phyloP scores from a whole-genome alignment of 805 yeast genomes.

The Candida ficus region DNA sequence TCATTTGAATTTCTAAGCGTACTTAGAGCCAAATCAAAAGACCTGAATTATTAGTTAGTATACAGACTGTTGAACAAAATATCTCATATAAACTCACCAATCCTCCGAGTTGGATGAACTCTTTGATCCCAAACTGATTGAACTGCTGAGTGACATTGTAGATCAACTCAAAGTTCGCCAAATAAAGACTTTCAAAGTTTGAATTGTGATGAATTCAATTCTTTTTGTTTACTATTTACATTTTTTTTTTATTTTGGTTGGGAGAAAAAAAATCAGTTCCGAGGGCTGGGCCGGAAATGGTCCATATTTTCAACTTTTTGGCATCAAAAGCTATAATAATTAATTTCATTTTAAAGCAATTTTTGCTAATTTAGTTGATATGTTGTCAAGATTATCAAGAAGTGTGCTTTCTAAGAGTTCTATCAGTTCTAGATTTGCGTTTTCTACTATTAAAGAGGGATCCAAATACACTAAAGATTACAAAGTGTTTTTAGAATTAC shows the following conservation, averaged over 20 bases:
- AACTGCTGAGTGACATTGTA: background rate
- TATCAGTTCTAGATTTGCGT: background rate
- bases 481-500: slow-evolving; percentile 49
- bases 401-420: background rate
- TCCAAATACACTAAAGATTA: slow-evolving; percentile 32
- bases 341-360: too few relatives aligned
- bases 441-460: slow-evolving; percentile 23
- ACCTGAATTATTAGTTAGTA: slow-evolving; percentile 12
- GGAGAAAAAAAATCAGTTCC: background rate
- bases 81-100: background rate
- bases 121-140: background rate
- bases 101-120: background rate
- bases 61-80: background rate
- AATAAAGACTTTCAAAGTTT: background rate
- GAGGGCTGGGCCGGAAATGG: background rate
- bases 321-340: too few relatives aligned
- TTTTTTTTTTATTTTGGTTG: background rate
- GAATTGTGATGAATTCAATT: background rate
- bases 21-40: slow-evolving; percentile 22
- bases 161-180: background rate
- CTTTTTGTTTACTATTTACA: background rate
- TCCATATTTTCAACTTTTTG: background rate
- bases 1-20: slow-evolving; percentile 14
- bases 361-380: too few relatives aligned
- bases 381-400: background rate